Base-by-base conservation (phyloP, 164 flowering plant genomes). In the Vitis amurensis region DNA sequence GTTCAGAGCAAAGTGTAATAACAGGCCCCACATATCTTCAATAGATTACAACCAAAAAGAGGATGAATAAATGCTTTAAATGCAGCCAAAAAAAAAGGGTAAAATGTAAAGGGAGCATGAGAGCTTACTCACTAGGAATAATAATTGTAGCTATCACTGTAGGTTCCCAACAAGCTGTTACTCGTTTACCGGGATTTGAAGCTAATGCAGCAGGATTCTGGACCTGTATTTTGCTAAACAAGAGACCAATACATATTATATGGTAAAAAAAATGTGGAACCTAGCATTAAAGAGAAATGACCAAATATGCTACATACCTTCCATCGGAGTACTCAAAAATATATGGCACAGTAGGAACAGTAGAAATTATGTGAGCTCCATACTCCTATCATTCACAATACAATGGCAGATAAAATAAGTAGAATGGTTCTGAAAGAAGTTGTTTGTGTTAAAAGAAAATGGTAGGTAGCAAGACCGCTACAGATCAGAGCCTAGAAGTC, bases 41-140 rank as follows among this genome's bases (percentile, higher is more conserved):
- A 68, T 23, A 27, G 55, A 61, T 37, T 57, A 67, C 2, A 49
- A 31, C 70, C 11, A 55, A 50, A 73, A 8, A 60, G 29, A 27
- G n/a, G 50, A 66, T 62, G 48, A 69, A 63, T 58, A 59, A 48
- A 64, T 6, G 58, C 55, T 19, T 62, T 44, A 27, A 48, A 27
- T n/a, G 51, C 15, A 23, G 16, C 6, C 37, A 19, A 50, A 37
- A 52, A n/a, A 52, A 67, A 37, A 47, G 50, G 12, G 19, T 64
- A 44, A 55, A 3, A 31, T 58, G 60, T 11, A 50, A 71, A 73
- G 77, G 80, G 86, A 71, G 62, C 67, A 55, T 59, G 79, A 83
- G 97, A 82, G 96, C 99, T 91, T 93, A 95, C 99, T 95, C 99
- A 90, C 99, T 95, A 86, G 99, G 99, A 73, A 90, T 86, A 63